These are phyloP conservation scores for Astrephomene gubernaculifera DNA, from an alignment of 139 green algal genomes.

Conservation along the genomic window DNA sequence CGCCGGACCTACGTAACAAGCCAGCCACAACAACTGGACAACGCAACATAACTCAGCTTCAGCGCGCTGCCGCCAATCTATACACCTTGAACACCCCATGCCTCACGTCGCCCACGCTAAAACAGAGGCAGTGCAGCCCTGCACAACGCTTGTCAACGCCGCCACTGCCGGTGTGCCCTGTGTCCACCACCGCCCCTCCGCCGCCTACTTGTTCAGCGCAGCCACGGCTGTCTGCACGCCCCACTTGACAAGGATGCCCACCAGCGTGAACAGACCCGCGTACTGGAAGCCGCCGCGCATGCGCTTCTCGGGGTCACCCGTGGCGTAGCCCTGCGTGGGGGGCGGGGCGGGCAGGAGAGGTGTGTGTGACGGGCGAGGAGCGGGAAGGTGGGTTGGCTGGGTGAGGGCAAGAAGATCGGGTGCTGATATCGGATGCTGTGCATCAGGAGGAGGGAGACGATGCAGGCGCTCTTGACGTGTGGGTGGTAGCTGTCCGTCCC, in stretches of 20 bases:
- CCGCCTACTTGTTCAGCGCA: not conserved
- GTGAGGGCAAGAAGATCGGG: no score
- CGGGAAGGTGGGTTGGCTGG: no score
- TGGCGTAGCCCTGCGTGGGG: slow-evolving; percentile 52
- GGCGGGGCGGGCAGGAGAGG: not conserved
- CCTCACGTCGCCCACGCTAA: not conserved
- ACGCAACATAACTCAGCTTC: no score
- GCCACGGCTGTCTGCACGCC: not conserved
- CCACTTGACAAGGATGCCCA: slow-evolving; percentile 44
- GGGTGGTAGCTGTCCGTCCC: no score
- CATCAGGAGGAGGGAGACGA: no score
- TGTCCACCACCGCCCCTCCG: not conserved
- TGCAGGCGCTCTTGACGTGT: no score
- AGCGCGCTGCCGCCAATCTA: no score
- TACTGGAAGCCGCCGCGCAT: slow-evolving; percentile 45
- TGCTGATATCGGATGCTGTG: no score
- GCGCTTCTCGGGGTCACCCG: slow-evolving; percentile 56
- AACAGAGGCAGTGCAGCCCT: not conserved
- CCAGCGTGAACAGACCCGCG: slow-evolving; percentile 50
- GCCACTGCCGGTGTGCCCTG: not conserved
- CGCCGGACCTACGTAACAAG: no score
- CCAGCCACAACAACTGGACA: no score
- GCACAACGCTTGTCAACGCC: not conserved
- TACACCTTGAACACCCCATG: not conserved
- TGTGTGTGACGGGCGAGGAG: no score